Evolutionary conservation across 179 eudicot species (phyloP), one percentile per base, ranked within the genome.

Genomic region (Patellifolia procumbens): DNA sequence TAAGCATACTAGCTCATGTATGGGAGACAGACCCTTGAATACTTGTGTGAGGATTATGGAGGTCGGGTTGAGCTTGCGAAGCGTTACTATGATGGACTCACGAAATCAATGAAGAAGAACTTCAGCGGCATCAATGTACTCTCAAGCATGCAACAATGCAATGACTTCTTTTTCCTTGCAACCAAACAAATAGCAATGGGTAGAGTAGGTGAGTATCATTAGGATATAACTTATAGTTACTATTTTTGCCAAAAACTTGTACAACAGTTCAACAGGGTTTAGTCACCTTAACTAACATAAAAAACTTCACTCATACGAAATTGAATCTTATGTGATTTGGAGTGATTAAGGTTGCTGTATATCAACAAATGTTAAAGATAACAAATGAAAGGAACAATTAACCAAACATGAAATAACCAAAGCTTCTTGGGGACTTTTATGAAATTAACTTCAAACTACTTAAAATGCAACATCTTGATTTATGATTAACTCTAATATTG

Each of bases 111-210:
- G 55, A 13, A 77, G 49, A 90, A 87, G 83, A 87, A 90, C 68
- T 89, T 90, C 82, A 82, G 77, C 62, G 91, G 94, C 39, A 79
- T 75, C 49, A 87, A 87, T 32, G 78, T 90, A 0, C 81, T 90
- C 16, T 78, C 93, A 6, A 90, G 91, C 58, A 90, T 90, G 93
- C 81, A 90, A 39, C 93, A 88, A 43, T 88, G 91, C 81, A 90
- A 90, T 80, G 94, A 90, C 84, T 90, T 88, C 82, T 60, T 88
- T 79, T 80, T 88, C 61, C 90, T 90, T 4, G 94, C 90, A 64
- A 90, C 93, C 60, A 74, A 83, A 39, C 86, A 86, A 68, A 77
- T 90, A 1, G 84, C 88, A 15, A 67, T 88, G 79, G 94, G 89
- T 35, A 84, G 94, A 82, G 94, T 87, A 64, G 90, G 93, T 89